These are phyloP conservation scores for Candida nitratophila DNA, from an alignment of 805 yeast genomes.

Conservation along the genomic window DNA sequence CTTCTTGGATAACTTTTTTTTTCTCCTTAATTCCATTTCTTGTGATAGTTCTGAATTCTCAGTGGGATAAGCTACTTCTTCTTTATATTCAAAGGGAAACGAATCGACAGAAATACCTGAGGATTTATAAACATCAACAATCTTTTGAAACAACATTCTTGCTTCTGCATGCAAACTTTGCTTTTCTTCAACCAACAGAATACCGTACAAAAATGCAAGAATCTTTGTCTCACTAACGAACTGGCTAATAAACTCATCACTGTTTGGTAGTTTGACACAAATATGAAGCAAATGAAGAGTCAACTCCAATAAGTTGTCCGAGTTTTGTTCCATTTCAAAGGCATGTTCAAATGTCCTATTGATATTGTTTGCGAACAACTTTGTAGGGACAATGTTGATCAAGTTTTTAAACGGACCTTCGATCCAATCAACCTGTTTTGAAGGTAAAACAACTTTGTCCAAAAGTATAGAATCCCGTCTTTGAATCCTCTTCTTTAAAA, in stretches of 20 bases:
- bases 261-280: slow-evolving; percentile 36
- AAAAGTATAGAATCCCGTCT: slow-evolving; percentile 28
- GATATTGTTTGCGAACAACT: slow-evolving; percentile 46
- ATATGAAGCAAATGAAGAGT: slow-evolving; percentile 65
- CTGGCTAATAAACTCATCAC: slow-evolving; percentile 10
- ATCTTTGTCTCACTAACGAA: slow-evolving; percentile 1
- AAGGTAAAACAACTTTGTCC: slow-evolving; percentile 50
- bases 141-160: slow-evolving; percentile 40
- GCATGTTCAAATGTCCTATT: slow-evolving; percentile 40
- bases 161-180: slow-evolving; percentile 44
- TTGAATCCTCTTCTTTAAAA: slow-evolving; percentile 45
- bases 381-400: slow-evolving; percentile 45
- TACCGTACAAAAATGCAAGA: slow-evolving; percentile 27
- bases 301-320: slow-evolving; percentile 53
- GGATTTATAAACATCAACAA: neutral
- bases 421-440: slow-evolving; percentile 35
- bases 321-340: slow-evolving; percentile 29
- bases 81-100: neutral
- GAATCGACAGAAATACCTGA: neutral
- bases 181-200: slow-evolving; percentile 35
- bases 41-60: slow-evolving; percentile 14
- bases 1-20: slow-evolving; percentile 61
- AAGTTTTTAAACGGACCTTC: slow-evolving; percentile 34
- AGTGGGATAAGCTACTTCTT: slow-evolving; percentile 1
- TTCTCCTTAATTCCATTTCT: slow-evolving; percentile 42